Evolutionary conservation across 2,329 filamentous ascomycete species (phyloP).

Genomic region (Neofusicoccum umdonicola): DNA sequence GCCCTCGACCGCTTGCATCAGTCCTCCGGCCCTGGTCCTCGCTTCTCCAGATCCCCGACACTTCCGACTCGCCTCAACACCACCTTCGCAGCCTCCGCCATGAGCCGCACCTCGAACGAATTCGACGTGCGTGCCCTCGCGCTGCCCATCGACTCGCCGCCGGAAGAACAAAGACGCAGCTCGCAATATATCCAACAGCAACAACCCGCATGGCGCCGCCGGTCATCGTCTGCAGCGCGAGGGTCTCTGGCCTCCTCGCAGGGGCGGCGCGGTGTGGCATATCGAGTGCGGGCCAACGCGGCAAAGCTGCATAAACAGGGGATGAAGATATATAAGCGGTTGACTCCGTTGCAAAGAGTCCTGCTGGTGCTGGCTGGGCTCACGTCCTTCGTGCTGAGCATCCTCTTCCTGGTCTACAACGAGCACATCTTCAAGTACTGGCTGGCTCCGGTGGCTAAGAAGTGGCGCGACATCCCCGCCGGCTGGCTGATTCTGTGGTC

Average conservation of each 20-base stretch:
- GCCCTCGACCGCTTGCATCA: background rate
- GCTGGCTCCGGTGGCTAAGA: constrained; percentile 68
- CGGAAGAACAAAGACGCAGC: constrained; percentile 42
- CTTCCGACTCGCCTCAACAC: background rate
- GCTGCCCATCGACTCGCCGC: constrained; percentile 49
- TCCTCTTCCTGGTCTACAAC: constrained; percentile 75
- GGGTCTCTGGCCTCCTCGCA: constrained; percentile 20
- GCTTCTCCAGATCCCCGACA: background rate
- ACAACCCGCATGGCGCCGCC: constrained; percentile 53
- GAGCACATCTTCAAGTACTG: constrained; percentile 71
- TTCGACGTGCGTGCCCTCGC: constrained; percentile 55
- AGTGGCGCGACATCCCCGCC: constrained; percentile 70
- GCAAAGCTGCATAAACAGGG: constrained; percentile 47
- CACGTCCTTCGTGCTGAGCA: constrained; percentile 52
- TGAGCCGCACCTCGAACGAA: constrained; percentile 36
- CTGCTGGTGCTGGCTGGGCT: constrained; percentile 55
- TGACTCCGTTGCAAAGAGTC: constrained; percentile 62
- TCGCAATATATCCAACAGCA: constrained; percentile 19
- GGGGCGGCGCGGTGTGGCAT: constrained; percentile 34
- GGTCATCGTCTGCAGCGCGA: constrained; percentile 34
- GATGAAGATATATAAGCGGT: constrained; percentile 52
- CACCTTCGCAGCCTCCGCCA: constrained; percentile 22
- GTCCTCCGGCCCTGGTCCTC: background rate
- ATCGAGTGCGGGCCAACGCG: constrained; percentile 43
- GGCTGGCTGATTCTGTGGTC: constrained; percentile 76